Conservation (phyloP, 2,329 filamentous ascomycete species). For the Talaromyces sp. region DNA sequence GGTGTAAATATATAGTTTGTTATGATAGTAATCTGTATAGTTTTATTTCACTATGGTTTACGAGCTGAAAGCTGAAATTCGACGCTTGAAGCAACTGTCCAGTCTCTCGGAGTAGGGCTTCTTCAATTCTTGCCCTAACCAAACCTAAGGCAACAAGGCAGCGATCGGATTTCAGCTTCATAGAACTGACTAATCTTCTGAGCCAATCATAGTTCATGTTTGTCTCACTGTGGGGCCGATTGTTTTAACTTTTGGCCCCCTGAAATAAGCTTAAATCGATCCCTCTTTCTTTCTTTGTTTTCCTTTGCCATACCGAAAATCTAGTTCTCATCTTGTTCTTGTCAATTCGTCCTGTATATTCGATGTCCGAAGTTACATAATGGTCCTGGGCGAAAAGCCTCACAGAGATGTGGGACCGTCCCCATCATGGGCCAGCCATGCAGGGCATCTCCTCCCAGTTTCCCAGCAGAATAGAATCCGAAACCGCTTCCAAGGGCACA, state of each 20-base stretch:
- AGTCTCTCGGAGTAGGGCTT: neutral
- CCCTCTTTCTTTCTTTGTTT: neutral
- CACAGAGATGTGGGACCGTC: neutral
- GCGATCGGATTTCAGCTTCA: neutral
- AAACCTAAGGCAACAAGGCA: neutral
- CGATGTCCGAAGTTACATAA: neutral
- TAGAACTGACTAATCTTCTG: neutral
- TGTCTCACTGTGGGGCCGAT: neutral
- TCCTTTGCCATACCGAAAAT: neutral
- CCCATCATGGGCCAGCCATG: constrained; percentile 1
- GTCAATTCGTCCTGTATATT: neutral
- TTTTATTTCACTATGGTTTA: neutral
- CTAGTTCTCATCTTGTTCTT: neutral
- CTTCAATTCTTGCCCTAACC: neutral
- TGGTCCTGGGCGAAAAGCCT: neutral
- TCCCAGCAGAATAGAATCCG: neutral
- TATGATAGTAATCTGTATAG: neutral
- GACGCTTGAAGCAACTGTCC: neutral
- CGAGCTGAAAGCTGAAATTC: neutral
- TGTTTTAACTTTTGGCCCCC: neutral
- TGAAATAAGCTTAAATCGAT: constrained; percentile 6
- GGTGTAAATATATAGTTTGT: neutral
- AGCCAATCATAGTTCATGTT: neutral
- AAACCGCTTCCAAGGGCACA: neutral
- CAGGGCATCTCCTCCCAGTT: neutral